These are phyloP conservation scores for Aspergillus carbonarius DNA, from an alignment of 2,329 filamentous ascomycete species.

Conservation along the genomic window DNA sequence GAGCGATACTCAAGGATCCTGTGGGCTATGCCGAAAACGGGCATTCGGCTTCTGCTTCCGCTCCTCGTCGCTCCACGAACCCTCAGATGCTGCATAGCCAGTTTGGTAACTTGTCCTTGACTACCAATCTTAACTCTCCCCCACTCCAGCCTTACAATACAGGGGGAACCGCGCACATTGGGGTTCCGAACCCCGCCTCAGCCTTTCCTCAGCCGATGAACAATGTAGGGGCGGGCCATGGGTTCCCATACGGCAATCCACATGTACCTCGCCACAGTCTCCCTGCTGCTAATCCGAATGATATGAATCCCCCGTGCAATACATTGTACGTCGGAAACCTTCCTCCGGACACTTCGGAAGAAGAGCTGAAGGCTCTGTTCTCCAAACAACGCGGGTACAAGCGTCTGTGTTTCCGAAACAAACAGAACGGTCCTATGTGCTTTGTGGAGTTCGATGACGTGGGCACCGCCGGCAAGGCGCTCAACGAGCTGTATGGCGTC, in stretches of 20 bases:
- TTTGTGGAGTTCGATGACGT: constrained; percentile 98
- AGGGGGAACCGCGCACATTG: constrained; percentile 48
- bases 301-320: constrained; percentile 96
- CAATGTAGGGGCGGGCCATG: constrained; percentile 48
- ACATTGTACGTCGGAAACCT: constrained; percentile 98
- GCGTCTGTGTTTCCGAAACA: constrained; percentile 88
- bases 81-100: constrained; percentile 68
- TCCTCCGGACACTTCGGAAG: constrained; percentile 87
- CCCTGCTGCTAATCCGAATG: constrained; percentile 87
- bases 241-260: constrained; percentile 58
- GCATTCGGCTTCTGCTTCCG: constrained; percentile 41
- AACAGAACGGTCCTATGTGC: constrained; percentile 95
- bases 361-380: constrained; percentile 92
- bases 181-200: constrained; percentile 52
- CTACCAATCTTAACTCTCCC: constrained; percentile 62
- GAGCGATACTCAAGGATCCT: constrained; percentile 62
- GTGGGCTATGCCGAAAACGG: constrained; percentile 70
- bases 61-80: constrained; percentile 66
- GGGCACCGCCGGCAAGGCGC: constrained; percentile 83
- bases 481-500: constrained; percentile 85
- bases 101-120: constrained; percentile 69
- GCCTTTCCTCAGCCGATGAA: constrained; percentile 61
- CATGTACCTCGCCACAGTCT: constrained; percentile 66
- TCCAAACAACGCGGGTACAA: constrained; percentile 94
- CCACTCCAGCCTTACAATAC: constrained; percentile 56